phyloP scores from a whole-genome alignment of 768 basidiomycete genomes.

The Dendrothele bispora region DNA sequence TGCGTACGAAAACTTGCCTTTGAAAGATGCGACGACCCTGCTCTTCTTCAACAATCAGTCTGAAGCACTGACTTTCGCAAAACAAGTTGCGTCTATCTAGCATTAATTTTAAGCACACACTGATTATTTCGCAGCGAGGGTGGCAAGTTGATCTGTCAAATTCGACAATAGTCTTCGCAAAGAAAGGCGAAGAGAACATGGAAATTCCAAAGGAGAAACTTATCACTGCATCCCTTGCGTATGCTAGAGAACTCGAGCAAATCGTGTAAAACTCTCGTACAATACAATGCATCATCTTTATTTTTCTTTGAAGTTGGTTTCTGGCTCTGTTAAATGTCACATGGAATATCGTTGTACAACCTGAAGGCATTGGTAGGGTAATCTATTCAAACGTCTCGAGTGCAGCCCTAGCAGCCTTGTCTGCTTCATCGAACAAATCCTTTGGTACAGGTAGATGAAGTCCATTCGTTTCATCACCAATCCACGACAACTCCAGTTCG shows the following conservation, averaged over 20 bases:
- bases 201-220: conserved; percentile 87
- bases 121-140: conserved; percentile 54
- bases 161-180: conserved; percentile 73
- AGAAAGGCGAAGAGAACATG: conserved; percentile 76
- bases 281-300: conserved; percentile 15
- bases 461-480: conserved; percentile 80
- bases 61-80: conserved; percentile 82
- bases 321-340: no score
- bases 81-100: conserved; percentile 51
- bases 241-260: conserved; percentile 88
- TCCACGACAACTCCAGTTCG: conserved; percentile 97
- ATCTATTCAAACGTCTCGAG: conserved; percentile 61
- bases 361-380: neutral
- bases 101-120: conserved; percentile 1
- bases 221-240: conserved; percentile 72
- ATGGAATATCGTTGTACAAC: neutral
- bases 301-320: no score
- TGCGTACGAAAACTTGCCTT: conserved; percentile 87
- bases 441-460: conserved; percentile 82
- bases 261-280: conserved; percentile 61
- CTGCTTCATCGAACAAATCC: conserved; percentile 83
- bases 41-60: conserved; percentile 86
- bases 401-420: conserved; percentile 82
- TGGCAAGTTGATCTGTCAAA: conserved; percentile 80
- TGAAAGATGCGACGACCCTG: conserved; percentile 87